Conservation (phyloP, 805 yeast genomes). For the Brettanomyces naardenensis region DNA sequence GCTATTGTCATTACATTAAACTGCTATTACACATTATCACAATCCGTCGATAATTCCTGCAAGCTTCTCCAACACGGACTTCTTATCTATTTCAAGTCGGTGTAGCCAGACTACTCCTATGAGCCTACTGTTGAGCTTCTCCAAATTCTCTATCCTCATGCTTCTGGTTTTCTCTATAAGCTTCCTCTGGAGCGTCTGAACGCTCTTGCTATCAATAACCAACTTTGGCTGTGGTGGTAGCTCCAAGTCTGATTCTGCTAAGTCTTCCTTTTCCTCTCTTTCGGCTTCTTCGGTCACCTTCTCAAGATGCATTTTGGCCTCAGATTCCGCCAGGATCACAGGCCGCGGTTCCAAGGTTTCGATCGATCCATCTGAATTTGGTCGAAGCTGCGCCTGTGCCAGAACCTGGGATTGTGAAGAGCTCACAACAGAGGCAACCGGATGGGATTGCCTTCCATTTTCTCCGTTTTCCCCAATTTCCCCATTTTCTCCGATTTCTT, state of each 20-base stretch:
- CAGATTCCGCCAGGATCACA: background rate
- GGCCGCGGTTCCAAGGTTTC: background rate
- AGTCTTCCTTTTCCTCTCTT: background rate
- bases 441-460: background rate
- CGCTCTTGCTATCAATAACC: constrained; percentile 5
- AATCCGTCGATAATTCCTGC: too few relatives aligned
- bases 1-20: too few relatives aligned
- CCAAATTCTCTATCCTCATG: constrained; percentile 45
- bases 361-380: background rate
- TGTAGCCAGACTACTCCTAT: constrained; percentile 70
- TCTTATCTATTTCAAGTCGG: constrained; percentile 41
- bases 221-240: background rate
- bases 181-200: constrained; percentile 10
- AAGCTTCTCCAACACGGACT: constrained; percentile 2
- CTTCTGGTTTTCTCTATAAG: constrained; percentile 33
- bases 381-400: constrained; percentile 14
- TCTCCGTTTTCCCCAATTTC: background rate
- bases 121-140: constrained; percentile 57
- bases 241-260: constrained; percentile 5
- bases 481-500: background rate
- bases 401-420: constrained; percentile 12
- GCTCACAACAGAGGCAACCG: constrained; percentile 1
- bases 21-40: too few relatives aligned
- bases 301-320: background rate
- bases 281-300: background rate